phyloP scores from a whole-genome alignment of 1,139 yeast genomes.

The Candida buenavistaensis region DNA sequence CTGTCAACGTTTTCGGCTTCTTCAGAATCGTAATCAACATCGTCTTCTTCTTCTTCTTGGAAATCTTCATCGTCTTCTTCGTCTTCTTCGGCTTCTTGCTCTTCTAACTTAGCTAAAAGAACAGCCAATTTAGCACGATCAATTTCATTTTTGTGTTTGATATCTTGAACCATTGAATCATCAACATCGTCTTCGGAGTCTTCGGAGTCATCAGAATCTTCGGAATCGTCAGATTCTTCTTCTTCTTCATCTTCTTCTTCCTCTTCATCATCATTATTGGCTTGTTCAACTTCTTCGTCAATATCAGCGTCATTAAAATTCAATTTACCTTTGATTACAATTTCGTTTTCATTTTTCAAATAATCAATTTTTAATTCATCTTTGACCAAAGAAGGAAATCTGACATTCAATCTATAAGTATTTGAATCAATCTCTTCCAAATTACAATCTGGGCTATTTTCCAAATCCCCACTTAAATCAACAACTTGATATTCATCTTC shows the following conservation, averaged over 20 bases:
- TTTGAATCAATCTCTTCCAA: constrained; percentile 40
- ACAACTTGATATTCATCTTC: constrained; percentile 40
- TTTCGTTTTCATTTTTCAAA: constrained; percentile 44
- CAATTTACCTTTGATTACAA: constrained; percentile 44
- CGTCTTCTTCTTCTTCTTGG: constrained; percentile 34
- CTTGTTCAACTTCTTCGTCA: constrained; percentile 14
- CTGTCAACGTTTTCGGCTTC: constrained; percentile 39
- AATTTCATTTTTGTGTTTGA: constrained; percentile 23
- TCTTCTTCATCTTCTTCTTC: constrained; percentile 19
- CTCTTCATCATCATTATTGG: constrained; percentile 15
- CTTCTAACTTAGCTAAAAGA: constrained; percentile 2
- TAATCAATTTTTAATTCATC: constrained; percentile 46
- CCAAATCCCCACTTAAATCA: constrained; percentile 46
- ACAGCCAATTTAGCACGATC: constrained; percentile 22
- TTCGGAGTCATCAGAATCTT: constrained; percentile 16
- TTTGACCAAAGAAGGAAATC: constrained; percentile 46
- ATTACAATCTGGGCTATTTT: constrained; percentile 48
- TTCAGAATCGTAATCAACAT: too few relatives aligned
- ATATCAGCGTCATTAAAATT: constrained; percentile 29
- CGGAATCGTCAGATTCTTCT: constrained; percentile 27
- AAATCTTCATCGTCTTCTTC: too few relatives aligned
- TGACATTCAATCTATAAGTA: constrained; percentile 42
- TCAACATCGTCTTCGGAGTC: constrained; percentile 19
- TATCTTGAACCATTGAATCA: constrained; percentile 21
- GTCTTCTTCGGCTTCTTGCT: constrained; percentile 28